Percentiles rank a stretch among this genome's conserved stretches.
These are phyloP conservation scores for Globisporangium solare DNA, from an alignment of 352 stramenopile genomes.

Conservation along the genomic window DNA sequence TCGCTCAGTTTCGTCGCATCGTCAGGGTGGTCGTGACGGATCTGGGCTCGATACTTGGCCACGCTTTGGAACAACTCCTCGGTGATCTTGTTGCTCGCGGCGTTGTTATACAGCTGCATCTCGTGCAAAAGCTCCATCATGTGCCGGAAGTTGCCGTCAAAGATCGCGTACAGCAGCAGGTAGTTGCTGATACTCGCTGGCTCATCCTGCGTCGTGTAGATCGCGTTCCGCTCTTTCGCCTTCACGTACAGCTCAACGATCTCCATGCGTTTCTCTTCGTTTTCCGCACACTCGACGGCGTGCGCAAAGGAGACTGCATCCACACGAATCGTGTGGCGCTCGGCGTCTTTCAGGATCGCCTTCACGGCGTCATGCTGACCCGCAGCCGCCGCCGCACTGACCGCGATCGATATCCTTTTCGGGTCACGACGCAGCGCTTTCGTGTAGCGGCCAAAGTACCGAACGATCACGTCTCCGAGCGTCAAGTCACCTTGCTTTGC, in stretches of 20 bases:
- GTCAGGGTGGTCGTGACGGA: slow-evolving; percentile 14
- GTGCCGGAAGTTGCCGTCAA: slow-evolving; percentile 69
- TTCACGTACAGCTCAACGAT: slow-evolving; percentile 55
- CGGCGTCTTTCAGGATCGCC: slow-evolving; percentile 37
- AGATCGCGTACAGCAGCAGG: slow-evolving; percentile 51
- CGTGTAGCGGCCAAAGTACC: slow-evolving; percentile 44
- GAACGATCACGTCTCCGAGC: slow-evolving; percentile 34
- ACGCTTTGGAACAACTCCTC: slow-evolving; percentile 52
- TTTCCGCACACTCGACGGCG: slow-evolving; percentile 38
- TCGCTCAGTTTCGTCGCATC: slow-evolving; percentile 22
- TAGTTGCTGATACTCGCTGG: slow-evolving; percentile 58
- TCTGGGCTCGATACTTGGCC: slow-evolving; percentile 35
- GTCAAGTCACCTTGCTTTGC: background rate
- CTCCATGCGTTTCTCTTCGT: slow-evolving; percentile 38
- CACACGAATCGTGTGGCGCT: slow-evolving; percentile 33
- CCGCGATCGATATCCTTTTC: slow-evolving; percentile 50
- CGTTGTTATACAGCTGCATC: slow-evolving; percentile 66
- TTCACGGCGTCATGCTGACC: slow-evolving; percentile 29
- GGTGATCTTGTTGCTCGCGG: slow-evolving; percentile 33
- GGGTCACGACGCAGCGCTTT: slow-evolving; percentile 34
- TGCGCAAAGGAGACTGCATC: slow-evolving; percentile 66
- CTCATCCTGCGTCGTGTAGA: slow-evolving; percentile 50
- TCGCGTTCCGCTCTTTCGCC: slow-evolving; percentile 41
- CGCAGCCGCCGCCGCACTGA: slow-evolving; percentile 47
- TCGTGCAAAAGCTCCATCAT: slow-evolving; percentile 74